phyloP scores from a whole-genome alignment of 768 basidiomycete genomes.

The Leccinum subgranulosum region DNA sequence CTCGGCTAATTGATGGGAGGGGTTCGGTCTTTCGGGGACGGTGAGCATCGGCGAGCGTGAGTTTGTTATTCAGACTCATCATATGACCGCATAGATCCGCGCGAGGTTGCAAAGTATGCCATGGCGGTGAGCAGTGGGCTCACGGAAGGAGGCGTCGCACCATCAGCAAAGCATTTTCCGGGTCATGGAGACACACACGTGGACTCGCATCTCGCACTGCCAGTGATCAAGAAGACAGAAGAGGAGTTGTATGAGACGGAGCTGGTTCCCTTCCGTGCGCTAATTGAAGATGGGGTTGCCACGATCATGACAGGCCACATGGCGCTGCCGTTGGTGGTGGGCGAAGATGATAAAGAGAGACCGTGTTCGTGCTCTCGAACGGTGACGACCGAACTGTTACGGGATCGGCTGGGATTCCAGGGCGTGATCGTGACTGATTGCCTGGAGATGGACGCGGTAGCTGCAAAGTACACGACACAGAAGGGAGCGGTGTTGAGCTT shows the following conservation, averaged over 20 bases:
- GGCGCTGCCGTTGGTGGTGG: slow-evolving; percentile 56
- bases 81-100: slow-evolving; percentile 42
- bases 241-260: slow-evolving; percentile 44
- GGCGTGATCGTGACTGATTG: slow-evolving; percentile 74
- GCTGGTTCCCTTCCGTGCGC: slow-evolving; percentile 54
- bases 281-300: slow-evolving; percentile 42
- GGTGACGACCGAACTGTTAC: slow-evolving; percentile 52
- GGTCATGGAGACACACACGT: slow-evolving; percentile 73
- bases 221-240: slow-evolving; percentile 51
- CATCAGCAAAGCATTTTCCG: slow-evolving; percentile 69
- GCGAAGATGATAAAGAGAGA: slow-evolving; percentile 39
- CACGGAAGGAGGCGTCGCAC: slow-evolving; percentile 47
- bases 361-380: slow-evolving; percentile 57
- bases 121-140: slow-evolving; percentile 48
- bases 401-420: slow-evolving; percentile 46
- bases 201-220: slow-evolving; percentile 68
- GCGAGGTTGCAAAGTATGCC: slow-evolving; percentile 47
- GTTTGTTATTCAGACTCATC: not conserved
- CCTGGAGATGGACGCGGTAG: slow-evolving; percentile 73
- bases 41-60: slow-evolving; percentile 30
- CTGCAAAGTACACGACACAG: slow-evolving; percentile 34
- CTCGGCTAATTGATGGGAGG: slow-evolving; percentile 34
- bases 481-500: slow-evolving; percentile 54
- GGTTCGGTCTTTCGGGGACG: slow-evolving; percentile 68
- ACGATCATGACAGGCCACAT: slow-evolving; percentile 76